These are phyloP conservation scores for Cystofilobasidium macerans DNA, from an alignment of 768 basidiomycete species.

Conservation along the genomic window DNA sequence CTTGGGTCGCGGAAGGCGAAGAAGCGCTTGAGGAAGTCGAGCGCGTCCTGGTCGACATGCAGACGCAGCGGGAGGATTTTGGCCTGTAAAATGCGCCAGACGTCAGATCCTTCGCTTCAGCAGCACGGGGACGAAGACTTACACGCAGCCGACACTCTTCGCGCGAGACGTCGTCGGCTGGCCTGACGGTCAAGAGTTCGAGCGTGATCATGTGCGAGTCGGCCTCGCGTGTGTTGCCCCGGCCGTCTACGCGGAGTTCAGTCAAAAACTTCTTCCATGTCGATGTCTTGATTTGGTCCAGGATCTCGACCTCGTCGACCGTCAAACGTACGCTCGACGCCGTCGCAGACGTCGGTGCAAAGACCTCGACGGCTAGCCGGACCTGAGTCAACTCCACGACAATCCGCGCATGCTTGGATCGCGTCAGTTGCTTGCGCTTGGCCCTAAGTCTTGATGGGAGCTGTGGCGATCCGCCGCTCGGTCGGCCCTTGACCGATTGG, in stretches of 20 bases:
- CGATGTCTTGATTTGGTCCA: constrained; percentile 95
- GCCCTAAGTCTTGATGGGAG: background rate
- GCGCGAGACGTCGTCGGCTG: constrained; percentile 52
- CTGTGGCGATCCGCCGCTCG: constrained; percentile 13
- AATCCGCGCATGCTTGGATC: constrained; percentile 68
- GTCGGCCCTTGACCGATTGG: constrained; percentile 54
- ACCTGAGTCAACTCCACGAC: constrained; percentile 65
- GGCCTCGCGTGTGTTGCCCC: constrained; percentile 79
- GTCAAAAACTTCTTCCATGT: constrained; percentile 98
- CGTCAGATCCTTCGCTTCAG: background rate
- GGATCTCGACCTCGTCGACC: constrained; percentile 67
- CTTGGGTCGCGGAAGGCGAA: constrained; percentile 59
- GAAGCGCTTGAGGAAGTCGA: constrained; percentile 95
- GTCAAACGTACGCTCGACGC: constrained; percentile 59
- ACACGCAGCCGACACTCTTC: constrained; percentile 59
- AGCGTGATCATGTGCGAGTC: constrained; percentile 87
- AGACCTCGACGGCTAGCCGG: constrained; percentile 51
- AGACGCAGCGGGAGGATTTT: constrained; percentile 81
- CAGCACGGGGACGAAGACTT: background rate
- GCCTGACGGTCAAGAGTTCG: constrained; percentile 63
- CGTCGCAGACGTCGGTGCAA: constrained; percentile 45
- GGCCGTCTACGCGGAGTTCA: constrained; percentile 66
- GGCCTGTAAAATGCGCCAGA: constrained; percentile 45
- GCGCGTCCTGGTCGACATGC: constrained; percentile 95
- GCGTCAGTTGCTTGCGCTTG: constrained; percentile 41